phyloP scores from a whole-genome alignment of 2,329 filamentous ascomycete species.

The Colletotrichum godetiae region DNA sequence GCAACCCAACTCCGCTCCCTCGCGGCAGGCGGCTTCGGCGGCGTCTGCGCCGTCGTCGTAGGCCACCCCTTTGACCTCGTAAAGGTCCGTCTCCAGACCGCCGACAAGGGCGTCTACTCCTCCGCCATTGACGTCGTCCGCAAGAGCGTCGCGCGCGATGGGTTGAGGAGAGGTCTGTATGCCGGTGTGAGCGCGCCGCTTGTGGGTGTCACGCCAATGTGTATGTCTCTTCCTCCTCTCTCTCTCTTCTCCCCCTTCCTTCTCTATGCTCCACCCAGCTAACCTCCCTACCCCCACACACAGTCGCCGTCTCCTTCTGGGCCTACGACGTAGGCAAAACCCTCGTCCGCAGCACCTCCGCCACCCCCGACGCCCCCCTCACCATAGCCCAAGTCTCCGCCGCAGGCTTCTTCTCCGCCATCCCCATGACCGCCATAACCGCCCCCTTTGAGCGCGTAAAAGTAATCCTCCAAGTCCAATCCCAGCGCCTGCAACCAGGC shows the following conservation, averaged over 20 bases:
- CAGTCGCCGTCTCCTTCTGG: conserved; percentile 79
- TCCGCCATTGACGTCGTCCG: conserved; percentile 91
- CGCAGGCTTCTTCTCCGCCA: conserved; percentile 96
- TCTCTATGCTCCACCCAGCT: background rate
- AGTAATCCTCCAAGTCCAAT: conserved; percentile 97
- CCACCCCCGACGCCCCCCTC: conserved; percentile 74
- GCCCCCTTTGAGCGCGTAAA: conserved; percentile 99
- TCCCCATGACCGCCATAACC: conserved; percentile 98
- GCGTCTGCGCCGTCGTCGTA: conserved; percentile 92
- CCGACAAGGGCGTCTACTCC: conserved; percentile 91
- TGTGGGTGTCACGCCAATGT: conserved; percentile 98
- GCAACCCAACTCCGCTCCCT: conserved; percentile 79
- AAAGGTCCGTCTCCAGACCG: conserved; percentile 96
- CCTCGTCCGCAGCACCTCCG: conserved; percentile 77
- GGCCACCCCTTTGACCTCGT: conserved; percentile 98
- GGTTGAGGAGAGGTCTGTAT: conserved; percentile 84
- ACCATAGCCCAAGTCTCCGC: conserved; percentile 88
- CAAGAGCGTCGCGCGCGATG: conserved; percentile 89
- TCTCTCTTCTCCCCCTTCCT: background rate
- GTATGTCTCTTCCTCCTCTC: conserved; percentile 66
- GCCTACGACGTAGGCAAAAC: conserved; percentile 96
- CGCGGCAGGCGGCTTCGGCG: conserved; percentile 90
- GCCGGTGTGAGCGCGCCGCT: conserved; percentile 96
- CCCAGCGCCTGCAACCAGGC: conserved; percentile 88
- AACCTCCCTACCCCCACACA: background rate